A percentile compares a stretch with the other conserved stretches of the same genome.
These are phyloP conservation scores for Candida awuae DNA, from an alignment of 805 yeast genomes.

Conservation along the genomic window DNA sequence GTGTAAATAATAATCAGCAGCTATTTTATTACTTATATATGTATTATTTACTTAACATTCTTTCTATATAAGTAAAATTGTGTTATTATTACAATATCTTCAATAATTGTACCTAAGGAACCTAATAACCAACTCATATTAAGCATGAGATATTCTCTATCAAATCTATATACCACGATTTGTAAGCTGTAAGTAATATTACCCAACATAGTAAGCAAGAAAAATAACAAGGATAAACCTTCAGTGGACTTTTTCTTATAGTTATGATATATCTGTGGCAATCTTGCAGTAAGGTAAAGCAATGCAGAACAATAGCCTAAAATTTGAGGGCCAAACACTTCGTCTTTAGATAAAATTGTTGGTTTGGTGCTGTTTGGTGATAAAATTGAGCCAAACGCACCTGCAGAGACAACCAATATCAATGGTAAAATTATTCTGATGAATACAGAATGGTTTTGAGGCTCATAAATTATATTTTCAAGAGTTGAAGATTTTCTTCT, in stretches of 20 bases:
- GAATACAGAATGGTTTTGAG: constrained; percentile 39
- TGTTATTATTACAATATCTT: constrained; percentile 55
- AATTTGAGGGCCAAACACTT: constrained; percentile 40
- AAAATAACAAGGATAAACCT: constrained; percentile 79
- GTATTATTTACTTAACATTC: not conserved
- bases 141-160: constrained; percentile 47
- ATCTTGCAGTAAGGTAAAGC: constrained; percentile 61
- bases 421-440: constrained; percentile 51
- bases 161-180: constrained; percentile 58
- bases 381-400: constrained; percentile 49
- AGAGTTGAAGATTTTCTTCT: constrained; percentile 39
- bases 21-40: not conserved
- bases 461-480: constrained; percentile 43
- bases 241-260: constrained; percentile 67
- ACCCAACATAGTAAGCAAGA: constrained; percentile 66
- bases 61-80: constrained; percentile 56
- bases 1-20: not conserved
- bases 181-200: constrained; percentile 70
- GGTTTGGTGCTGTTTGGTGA: constrained; percentile 30
- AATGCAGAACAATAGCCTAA: constrained; percentile 65
- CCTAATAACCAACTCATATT: constrained; percentile 76
- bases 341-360: constrained; percentile 5
- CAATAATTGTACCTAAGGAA: constrained; percentile 66
- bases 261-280: constrained; percentile 82
- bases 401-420: constrained; percentile 53